Conservation (phyloP, 108 stramenopile genomes). For the Fragilaria crotonensis region DNA sequence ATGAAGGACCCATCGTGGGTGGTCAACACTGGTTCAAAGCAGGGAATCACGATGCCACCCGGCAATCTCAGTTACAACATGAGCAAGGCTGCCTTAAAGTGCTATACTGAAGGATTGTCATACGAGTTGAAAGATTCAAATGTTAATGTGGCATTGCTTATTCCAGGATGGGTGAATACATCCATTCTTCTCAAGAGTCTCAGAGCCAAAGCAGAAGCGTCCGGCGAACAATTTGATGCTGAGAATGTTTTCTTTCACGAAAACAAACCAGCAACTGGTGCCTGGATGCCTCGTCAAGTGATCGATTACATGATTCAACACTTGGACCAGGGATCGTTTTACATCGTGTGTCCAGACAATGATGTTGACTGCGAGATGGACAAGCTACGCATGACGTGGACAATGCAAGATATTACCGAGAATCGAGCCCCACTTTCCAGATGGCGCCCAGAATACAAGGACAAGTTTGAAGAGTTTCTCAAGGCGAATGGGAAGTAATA, state of each 20-base stretch:
- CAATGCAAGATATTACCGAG: constrained; percentile 46
- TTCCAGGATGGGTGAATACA: constrained; percentile 62
- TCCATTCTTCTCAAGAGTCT: constrained; percentile 33
- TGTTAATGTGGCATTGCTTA: constrained; percentile 31
- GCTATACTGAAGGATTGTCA: constrained; percentile 51
- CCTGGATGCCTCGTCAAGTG: constrained; percentile 57
- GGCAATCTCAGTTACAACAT: constrained; percentile 53
- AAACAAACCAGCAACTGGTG: constrained; percentile 40
- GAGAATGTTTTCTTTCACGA: constrained; percentile 38
- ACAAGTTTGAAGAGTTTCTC: constrained; percentile 21
- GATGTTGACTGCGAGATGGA: constrained; percentile 50
- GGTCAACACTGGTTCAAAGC: constrained; percentile 59
- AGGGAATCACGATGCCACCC: constrained; percentile 58
- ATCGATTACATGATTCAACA: constrained; percentile 44
- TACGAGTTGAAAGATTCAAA: constrained; percentile 27
- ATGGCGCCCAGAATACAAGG: constrained; percentile 55
- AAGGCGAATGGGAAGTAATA: constrained; percentile 12
- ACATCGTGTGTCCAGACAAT: constrained; percentile 56
- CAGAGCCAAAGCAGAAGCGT: constrained; percentile 12
- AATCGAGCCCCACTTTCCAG: constrained; percentile 40
- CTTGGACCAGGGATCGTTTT: constrained; percentile 33
- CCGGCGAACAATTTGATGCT: constrained; percentile 24
- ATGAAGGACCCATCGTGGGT: constrained; percentile 32
- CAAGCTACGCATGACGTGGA: constrained; percentile 54
- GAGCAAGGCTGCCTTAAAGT: constrained; percentile 50